Percentiles rank a stretch among this genome's conserved stretches.
phyloP scores from a whole-genome alignment of 2,329 filamentous ascomycete species.

The Fusarium sp. region DNA sequence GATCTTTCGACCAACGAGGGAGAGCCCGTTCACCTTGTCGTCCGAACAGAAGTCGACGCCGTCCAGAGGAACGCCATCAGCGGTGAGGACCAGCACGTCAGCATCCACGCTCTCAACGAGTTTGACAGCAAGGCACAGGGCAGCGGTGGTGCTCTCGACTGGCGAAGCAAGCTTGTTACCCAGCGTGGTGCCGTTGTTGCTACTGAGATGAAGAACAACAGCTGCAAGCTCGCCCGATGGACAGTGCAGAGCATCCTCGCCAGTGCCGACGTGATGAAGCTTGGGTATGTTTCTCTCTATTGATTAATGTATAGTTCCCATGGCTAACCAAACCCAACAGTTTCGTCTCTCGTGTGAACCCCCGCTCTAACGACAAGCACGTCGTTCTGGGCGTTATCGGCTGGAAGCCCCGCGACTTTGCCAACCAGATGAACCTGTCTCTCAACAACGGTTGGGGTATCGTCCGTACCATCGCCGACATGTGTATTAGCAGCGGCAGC shows the following conservation, averaged over 20 bases:
- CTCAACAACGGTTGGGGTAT: slow-evolving; percentile 99
- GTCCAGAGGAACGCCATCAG: slow-evolving; percentile 95
- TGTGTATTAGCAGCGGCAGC: slow-evolving; percentile 83
- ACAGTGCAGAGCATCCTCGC: slow-evolving; percentile 97
- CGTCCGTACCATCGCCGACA: slow-evolving; percentile 96
- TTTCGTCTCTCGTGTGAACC: slow-evolving; percentile 95
- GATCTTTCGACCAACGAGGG: slow-evolving; percentile 96
- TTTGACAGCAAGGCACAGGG: slow-evolving; percentile 99
- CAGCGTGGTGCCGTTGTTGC: slow-evolving; percentile 97
- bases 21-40: slow-evolving; percentile 91
- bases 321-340: slow-evolving; percentile 61
- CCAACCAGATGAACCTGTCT: slow-evolving; percentile 97
- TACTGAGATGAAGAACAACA: slow-evolving; percentile 99
- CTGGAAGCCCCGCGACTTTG: slow-evolving; percentile 98
- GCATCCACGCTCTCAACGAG: slow-evolving; percentile 97
- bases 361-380: slow-evolving; percentile 93
- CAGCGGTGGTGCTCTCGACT: slow-evolving; percentile 94
- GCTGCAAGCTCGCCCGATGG: slow-evolving; percentile 98
- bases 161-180: slow-evolving; percentile 93
- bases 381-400: slow-evolving; percentile 95
- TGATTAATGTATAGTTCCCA: not conserved
- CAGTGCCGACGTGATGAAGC: slow-evolving; percentile 98
- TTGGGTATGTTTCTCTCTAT: slow-evolving; percentile 75
- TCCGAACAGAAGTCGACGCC: slow-evolving; percentile 95
- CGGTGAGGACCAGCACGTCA: slow-evolving; percentile 91